These are phyloP conservation scores for Pythium biforme DNA, from an alignment of 352 stramenopile genomes.

Conservation along the genomic window DNA sequence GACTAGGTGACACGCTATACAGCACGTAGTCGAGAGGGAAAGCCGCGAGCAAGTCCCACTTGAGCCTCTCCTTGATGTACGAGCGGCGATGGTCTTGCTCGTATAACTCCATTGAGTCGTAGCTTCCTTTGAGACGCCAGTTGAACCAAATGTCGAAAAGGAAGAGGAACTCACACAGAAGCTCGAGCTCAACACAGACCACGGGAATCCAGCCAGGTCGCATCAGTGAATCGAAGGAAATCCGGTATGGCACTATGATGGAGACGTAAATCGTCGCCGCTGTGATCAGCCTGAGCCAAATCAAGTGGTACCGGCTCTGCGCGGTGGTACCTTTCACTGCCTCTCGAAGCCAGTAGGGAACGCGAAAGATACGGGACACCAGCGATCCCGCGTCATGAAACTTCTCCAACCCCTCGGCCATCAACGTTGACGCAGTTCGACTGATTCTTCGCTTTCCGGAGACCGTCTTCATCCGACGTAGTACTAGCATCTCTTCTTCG, in stretches of 20 bases:
- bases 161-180: conserved; percentile 49
- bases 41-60: conserved; percentile 42
- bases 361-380: not conserved
- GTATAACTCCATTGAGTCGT: conserved; percentile 55
- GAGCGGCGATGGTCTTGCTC: conserved; percentile 41
- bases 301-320: conserved; percentile 47
- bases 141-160: conserved; percentile 62
- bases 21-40: conserved; percentile 49
- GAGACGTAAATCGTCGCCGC: conserved; percentile 41
- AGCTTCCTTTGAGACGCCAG: conserved; percentile 36
- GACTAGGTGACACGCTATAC: conserved; percentile 29
- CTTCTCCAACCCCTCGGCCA: conserved; percentile 2
- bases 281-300: conserved; percentile 47
- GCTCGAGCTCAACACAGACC: conserved; percentile 34
- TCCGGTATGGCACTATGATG: conserved; percentile 50
- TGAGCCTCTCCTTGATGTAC: conserved; percentile 46
- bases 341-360: conserved; percentile 3
- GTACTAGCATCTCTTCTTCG: conserved; percentile 38
- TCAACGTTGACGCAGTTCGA: conserved; percentile 4
- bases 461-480: conserved; percentile 32
- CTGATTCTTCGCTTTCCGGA: conserved; percentile 15
- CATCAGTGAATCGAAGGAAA: conserved; percentile 46
- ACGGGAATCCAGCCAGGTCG: conserved; percentile 28
- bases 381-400: not conserved
- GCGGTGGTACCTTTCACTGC: conserved; percentile 34